These are phyloP conservation scores for Trapa incisa DNA, from an alignment of 345 rosid species.

Conservation along the genomic window DNA sequence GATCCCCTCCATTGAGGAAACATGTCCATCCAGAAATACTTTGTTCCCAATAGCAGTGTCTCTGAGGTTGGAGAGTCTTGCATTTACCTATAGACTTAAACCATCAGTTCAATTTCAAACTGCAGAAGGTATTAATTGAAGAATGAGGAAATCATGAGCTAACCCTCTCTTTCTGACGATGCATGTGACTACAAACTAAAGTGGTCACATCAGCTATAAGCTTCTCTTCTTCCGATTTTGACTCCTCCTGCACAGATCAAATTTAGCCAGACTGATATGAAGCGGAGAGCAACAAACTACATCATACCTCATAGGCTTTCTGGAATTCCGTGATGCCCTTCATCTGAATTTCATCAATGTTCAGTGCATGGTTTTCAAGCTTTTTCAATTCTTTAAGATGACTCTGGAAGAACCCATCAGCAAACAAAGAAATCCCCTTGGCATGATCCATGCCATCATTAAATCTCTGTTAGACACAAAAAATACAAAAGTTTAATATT, in stretches of 20 bases:
- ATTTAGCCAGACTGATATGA: background rate
- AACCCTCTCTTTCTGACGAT: slow-evolving; percentile 70
- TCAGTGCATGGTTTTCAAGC: slow-evolving; percentile 44
- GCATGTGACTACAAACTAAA: slow-evolving; percentile 59
- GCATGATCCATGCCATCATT: slow-evolving; percentile 47
- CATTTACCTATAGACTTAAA: slow-evolving; percentile 55
- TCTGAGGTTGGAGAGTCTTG: slow-evolving; percentile 55
- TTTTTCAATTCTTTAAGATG: slow-evolving; percentile 49
- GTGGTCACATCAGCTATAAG: slow-evolving; percentile 71
- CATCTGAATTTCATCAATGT: slow-evolving; percentile 58
- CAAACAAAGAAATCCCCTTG: slow-evolving; percentile 53
- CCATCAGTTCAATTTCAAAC: slow-evolving; percentile 12
- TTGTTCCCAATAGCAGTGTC: slow-evolving; percentile 48
- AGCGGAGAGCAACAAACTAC: slow-evolving; percentile 9
- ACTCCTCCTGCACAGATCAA: slow-evolving; percentile 58
- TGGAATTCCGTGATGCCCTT: slow-evolving; percentile 65
- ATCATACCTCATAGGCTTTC: slow-evolving; percentile 64
- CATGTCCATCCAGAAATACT: slow-evolving; percentile 51
- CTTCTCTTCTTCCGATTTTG: slow-evolving; percentile 69
- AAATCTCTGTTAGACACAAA: slow-evolving; percentile 42
- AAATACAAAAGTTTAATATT: background rate
- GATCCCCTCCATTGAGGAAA: slow-evolving; percentile 43
- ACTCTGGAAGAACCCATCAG: slow-evolving; percentile 45
- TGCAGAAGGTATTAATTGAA: background rate
- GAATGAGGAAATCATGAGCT: background rate